Evolutionary conservation across 345 rosid genomes (phyloP).

Genomic region (Rhizophora mangle): DNA sequence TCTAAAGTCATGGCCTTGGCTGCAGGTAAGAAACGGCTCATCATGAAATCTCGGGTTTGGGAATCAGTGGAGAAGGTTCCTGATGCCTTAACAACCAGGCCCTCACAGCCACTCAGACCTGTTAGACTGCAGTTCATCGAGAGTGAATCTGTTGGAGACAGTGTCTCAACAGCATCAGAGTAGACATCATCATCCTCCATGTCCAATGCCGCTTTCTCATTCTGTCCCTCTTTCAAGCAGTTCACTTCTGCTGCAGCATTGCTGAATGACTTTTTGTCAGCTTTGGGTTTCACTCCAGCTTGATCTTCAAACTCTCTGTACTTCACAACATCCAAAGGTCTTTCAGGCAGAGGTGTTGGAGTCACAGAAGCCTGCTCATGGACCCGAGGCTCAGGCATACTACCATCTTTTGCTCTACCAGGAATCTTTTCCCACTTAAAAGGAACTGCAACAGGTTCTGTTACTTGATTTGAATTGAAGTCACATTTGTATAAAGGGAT

Average conservation of each 20-base stretch:
- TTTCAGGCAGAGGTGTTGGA: constrained; percentile 45
- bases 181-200: constrained; percentile 41
- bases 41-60: constrained; percentile 73
- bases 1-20: constrained; percentile 90
- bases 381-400: constrained; percentile 13
- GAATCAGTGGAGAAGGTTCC: constrained; percentile 48
- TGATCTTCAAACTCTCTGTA: constrained; percentile 16
- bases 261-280: constrained; percentile 5
- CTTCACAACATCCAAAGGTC: constrained; percentile 29
- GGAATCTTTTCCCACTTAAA: constrained; percentile 86
- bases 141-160: constrained; percentile 50
- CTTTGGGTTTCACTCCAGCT: constrained; percentile 9
- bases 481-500: constrained; percentile 31
- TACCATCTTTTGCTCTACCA: constrained; percentile 50
- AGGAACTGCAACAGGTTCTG: constrained; percentile 77
- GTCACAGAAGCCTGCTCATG: constrained; percentile 21
- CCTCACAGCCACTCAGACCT: constrained; percentile 56
- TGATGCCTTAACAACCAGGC: constrained; percentile 35
- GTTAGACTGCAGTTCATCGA: constrained; percentile 55
- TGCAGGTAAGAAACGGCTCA: constrained; percentile 92
- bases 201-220: constrained; percentile 23
- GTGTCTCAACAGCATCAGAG: constrained; percentile 71
- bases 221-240: constrained; percentile 19
- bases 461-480: constrained; percentile 51
- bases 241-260: constrained; percentile 21